phyloP scores from a whole-genome alignment of 495 filamentous ascomycete species.

The Oidiodendron maius region DNA sequence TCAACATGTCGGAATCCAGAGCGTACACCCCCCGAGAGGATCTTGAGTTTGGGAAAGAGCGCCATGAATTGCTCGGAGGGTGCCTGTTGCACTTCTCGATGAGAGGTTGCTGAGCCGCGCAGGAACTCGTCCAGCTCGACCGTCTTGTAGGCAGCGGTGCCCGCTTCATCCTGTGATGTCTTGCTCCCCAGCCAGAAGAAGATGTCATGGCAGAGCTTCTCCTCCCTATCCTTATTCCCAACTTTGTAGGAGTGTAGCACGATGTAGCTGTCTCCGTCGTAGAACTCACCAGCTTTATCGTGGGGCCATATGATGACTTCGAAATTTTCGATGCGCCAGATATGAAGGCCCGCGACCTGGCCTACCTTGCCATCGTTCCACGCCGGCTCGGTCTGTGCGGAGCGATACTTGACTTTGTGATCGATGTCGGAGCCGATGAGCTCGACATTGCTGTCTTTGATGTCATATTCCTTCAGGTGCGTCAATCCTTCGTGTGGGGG shows the following conservation, averaged over 20 bases:
- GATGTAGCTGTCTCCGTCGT: slow-evolving; percentile 60
- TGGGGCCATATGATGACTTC: slow-evolving; percentile 53
- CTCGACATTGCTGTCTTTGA: slow-evolving; percentile 58
- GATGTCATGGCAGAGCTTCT: slow-evolving; percentile 49
- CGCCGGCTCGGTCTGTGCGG: slow-evolving; percentile 52
- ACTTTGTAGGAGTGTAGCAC: slow-evolving; percentile 49
- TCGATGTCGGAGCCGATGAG: slow-evolving; percentile 53
- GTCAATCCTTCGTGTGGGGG: slow-evolving; percentile 45
- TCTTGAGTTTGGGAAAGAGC: slow-evolving; percentile 48
- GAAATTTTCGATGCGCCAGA: slow-evolving; percentile 61
- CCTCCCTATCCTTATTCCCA: slow-evolving; percentile 29
- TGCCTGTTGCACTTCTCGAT: slow-evolving; percentile 50
- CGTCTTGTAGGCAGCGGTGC: slow-evolving; percentile 60
- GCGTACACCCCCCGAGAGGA: slow-evolving; percentile 51
- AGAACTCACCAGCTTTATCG: slow-evolving; percentile 47
- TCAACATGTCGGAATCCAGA: slow-evolving; percentile 57
- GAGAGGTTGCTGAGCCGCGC: slow-evolving; percentile 50
- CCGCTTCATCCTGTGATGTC: slow-evolving; percentile 57
- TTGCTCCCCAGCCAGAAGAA: slow-evolving; percentile 58
- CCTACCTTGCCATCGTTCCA: slow-evolving; percentile 51
- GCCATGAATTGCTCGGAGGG: slow-evolving; percentile 51
- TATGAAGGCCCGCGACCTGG: slow-evolving; percentile 38
- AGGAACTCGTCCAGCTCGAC: slow-evolving; percentile 61
- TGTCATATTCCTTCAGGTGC: slow-evolving; percentile 51
- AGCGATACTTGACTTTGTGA: slow-evolving; percentile 58